Evolutionary conservation across 1,284 basidiomycete genomes (phyloP), one percentile per base, ranked within the genome.

Genomic region (Malassezia arunalokei): DNA sequence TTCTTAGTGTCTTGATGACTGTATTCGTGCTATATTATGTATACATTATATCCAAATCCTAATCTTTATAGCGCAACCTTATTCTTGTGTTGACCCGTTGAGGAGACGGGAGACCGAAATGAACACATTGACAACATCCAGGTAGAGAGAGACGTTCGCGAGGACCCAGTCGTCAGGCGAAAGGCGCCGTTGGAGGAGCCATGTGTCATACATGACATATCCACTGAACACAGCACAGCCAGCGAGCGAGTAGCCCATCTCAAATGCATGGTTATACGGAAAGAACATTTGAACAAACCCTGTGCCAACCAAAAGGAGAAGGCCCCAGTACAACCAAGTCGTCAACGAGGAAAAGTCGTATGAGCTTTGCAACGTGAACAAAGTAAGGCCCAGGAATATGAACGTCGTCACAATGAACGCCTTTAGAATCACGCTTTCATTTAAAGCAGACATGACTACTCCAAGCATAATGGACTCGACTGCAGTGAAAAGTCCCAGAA

Each of bases 141-240:
- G 60, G 49, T 64, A 92, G 35, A 92, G 81, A 60, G 82, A 84
- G 71, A 92, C 83, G 41, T 84, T 79, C 43, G 83, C 87, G 76
- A 88, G 77, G 57, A 90, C 87, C 75, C 81, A 90, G 70, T 91
- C 88, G 60, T 90, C 87, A 0, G 86, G 85, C 11, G 83, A 85
- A 32, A 90, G 76, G 50, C 81, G 46, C 11, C 60, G 51, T 74
- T 84, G 86, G 75, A 92, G 87, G 56, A 82, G 73, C 73, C 84
- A 86, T 1, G 88, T 92, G 59, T 91, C 87, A 68, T 84, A 90
- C 15, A 76, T 54, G 35, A 76, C 75, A 64, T 74, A 74, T 33
- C 63, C 33, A 82, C 85, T 58, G 77, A 91, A 91, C 53, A 91
- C 73, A 40, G 89, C 76, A 61, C 81, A 82, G 8, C 84, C 87